These are phyloP conservation scores for Daldinia eschscholtzii DNA, from an alignment of 2,329 filamentous ascomycete species.

Conservation along the genomic window DNA sequence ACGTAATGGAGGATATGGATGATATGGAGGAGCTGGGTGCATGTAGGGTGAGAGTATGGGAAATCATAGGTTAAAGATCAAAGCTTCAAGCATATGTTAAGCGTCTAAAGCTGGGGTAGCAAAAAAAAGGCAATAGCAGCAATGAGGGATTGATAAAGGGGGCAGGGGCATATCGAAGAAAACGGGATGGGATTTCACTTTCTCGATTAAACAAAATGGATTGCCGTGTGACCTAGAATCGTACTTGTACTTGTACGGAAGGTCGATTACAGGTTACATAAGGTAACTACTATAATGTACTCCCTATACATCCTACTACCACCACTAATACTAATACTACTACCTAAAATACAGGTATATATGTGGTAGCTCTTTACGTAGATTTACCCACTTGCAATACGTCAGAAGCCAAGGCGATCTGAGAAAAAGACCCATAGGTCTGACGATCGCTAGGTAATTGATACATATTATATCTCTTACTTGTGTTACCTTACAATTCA, in stretches of 20 bases:
- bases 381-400: slow-evolving; percentile 31
- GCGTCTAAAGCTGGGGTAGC: slow-evolving; percentile 7
- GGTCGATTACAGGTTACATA: slow-evolving; percentile 1
- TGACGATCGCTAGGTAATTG: slow-evolving; percentile 27
- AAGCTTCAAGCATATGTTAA: slow-evolving; percentile 6
- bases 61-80: slow-evolving; percentile 11
- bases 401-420: slow-evolving; percentile 32
- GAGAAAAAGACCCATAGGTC: slow-evolving; percentile 18
- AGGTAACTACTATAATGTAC: neutral
- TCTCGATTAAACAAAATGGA: slow-evolving; percentile 43
- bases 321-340: neutral
- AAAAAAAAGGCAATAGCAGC: slow-evolving; percentile 6
- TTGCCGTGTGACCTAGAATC: slow-evolving; percentile 39
- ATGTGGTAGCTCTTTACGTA: slow-evolving; percentile 20
- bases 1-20: neutral
- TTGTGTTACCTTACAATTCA: slow-evolving; percentile 15
- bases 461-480: slow-evolving; percentile 11
- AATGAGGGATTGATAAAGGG: slow-evolving; percentile 31
- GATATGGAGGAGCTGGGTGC: slow-evolving; percentile 2
- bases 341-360: neutral
- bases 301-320: neutral
- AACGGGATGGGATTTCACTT: slow-evolving; percentile 43
- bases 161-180: slow-evolving; percentile 39
- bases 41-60: neutral
- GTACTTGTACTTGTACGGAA: slow-evolving; percentile 37